Base-by-base conservation (phyloP, 2,329 filamentous ascomycete species). In the Aureobasidium sp. region DNA sequence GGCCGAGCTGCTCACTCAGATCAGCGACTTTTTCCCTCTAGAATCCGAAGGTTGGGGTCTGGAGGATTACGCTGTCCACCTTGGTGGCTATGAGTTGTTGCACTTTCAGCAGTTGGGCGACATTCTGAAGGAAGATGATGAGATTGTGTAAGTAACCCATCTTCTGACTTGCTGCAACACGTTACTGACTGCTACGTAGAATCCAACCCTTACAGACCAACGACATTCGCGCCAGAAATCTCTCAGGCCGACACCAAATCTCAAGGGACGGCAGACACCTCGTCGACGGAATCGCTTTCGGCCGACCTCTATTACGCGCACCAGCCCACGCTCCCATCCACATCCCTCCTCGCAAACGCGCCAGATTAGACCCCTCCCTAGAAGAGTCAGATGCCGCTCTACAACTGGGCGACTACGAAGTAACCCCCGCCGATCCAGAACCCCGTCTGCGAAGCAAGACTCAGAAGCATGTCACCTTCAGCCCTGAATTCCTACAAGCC, bases 61-160 rank as follows among this genome's bases (percentile, higher is more conserved):
- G 3, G 92, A 97, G 69, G 90, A 97, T 71, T 97, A 97, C 73
- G 83, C 83, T 9, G 90, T 96, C 34, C 89, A 95, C 73, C 80
- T 96, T 3, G 77, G 75, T 21, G 85, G 83, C 49, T 97, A 90
- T 66, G 93, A 97, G 75, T 95, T 90, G 68, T 76, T 97, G 62
- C 93, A 97, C 75, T 97, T 90, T 69, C 87, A 90, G 71, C 79
- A 83, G 25, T 81, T 96, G 6, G 78, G 80, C 15, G 81, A 82
- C 48, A 78, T 94, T 10, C 77, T 96, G 62, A 88, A 89, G 67
- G 87, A 93, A 57, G 91, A 94, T 60, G 92, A 97, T 69, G 85
- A 92, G 72, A 83, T 97, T 61, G 79, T 89, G 88, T 91, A 77
- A 68, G 86, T 79, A 52, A 53, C 29, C 8, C 10, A 4, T 6